phyloP scores from a whole-genome alignment of 2,329 filamentous ascomycete species.

The Exophiala xenobiotica region DNA sequence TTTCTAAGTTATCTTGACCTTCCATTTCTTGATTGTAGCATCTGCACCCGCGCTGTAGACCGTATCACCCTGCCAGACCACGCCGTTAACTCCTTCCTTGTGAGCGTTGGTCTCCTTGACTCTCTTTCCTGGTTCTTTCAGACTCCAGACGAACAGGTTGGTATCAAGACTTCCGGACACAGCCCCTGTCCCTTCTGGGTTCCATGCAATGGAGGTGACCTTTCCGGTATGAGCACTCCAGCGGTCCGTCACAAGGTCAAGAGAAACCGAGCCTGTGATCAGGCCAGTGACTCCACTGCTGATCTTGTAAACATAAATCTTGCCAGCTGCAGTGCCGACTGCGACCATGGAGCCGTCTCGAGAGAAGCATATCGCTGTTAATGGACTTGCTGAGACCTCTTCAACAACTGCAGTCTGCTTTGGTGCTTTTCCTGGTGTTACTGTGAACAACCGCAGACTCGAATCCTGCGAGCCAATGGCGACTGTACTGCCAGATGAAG shows the following conservation, averaged over 20 bases:
- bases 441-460: constrained; percentile 70
- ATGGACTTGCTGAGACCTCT: constrained; percentile 66
- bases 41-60: constrained; percentile 82
- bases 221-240: constrained; percentile 69
- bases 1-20: constrained; percentile 46
- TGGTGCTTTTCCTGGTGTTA: constrained; percentile 55
- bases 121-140: constrained; percentile 77
- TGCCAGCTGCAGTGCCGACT: constrained; percentile 78
- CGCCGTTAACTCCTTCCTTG: constrained; percentile 90
- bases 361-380: constrained; percentile 83
- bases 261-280: constrained; percentile 19
- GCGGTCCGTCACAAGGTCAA: constrained; percentile 71
- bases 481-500: constrained; percentile 65
- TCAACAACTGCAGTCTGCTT: constrained; percentile 56
- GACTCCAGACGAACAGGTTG: constrained; percentile 88
- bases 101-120: constrained; percentile 85
- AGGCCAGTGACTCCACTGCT: constrained; percentile 50
- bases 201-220: constrained; percentile 73
- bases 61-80: constrained; percentile 71
- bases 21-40: constrained; percentile 89
- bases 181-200: constrained; percentile 70
- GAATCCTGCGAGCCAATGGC: constrained; percentile 77
- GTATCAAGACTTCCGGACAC: constrained; percentile 87
- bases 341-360: constrained; percentile 73
- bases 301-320: constrained; percentile 78